Percentiles rank a stretch among this genome's conserved stretches.
phyloP scores from a whole-genome alignment of 2,329 filamentous ascomycete genomes.

The Hirsutella minnesotensis region DNA sequence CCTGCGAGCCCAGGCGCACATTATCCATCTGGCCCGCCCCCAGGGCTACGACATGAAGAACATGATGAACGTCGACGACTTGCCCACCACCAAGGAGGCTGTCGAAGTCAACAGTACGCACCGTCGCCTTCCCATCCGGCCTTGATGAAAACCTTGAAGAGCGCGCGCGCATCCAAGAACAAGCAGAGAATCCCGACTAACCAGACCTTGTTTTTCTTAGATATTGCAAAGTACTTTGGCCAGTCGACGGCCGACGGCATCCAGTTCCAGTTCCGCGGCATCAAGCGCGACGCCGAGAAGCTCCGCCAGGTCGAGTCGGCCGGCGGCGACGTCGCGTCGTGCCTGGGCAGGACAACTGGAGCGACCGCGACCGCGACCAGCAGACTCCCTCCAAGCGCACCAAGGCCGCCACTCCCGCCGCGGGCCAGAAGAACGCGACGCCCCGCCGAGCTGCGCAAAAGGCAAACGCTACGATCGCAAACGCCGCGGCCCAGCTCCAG shows the following conservation, averaged over 20 bases:
- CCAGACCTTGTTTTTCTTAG: conserved; percentile 19
- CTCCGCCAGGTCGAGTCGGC: conserved; percentile 31
- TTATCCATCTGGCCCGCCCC: conserved; percentile 23
- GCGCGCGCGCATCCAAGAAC: background rate
- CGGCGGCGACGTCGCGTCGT: conserved; percentile 32
- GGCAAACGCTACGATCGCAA: conserved; percentile 22
- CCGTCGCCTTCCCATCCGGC: too few relatives aligned
- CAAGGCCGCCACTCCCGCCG: too few relatives aligned
- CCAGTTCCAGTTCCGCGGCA: conserved; percentile 46
- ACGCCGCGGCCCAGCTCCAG: conserved; percentile 14
- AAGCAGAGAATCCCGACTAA: background rate
- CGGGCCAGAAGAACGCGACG: conserved; percentile 10
- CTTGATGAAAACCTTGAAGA: background rate
- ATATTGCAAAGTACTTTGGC: conserved; percentile 48
- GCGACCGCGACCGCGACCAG: background rate
- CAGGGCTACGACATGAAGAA: conserved; percentile 29
- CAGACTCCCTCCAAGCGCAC: conserved; percentile 18
- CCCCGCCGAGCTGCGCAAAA: conserved; percentile 19
- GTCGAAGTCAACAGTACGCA: conserved; percentile 31
- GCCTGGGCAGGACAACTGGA: conserved; percentile 11
- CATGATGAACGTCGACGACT: conserved; percentile 21
- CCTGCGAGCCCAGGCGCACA: conserved; percentile 28
- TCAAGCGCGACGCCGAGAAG: conserved; percentile 40
- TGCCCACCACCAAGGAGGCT: conserved; percentile 24
- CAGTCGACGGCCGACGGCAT: conserved; percentile 45